These are phyloP conservation scores for Fusarium staphyleae DNA, from an alignment of 2,329 filamentous ascomycete genomes.

Conservation along the genomic window DNA sequence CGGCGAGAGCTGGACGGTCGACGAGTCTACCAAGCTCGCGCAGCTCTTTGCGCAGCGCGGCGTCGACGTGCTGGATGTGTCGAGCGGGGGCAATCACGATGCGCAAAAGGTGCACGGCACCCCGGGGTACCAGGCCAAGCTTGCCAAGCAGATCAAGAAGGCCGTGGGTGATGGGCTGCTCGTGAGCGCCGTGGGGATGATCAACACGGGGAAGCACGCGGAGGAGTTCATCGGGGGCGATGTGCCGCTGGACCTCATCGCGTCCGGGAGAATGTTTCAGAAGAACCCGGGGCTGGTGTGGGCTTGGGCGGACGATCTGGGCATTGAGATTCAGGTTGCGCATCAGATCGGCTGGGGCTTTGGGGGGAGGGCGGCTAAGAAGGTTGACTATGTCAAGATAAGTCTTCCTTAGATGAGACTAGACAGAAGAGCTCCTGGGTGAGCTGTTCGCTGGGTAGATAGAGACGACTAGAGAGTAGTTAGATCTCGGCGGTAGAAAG, in stretches of 20 bases:
- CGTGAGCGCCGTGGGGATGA: constrained; percentile 58
- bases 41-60: constrained; percentile 68
- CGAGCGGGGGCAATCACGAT: constrained; percentile 69
- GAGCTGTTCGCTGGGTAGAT: too few relatives aligned
- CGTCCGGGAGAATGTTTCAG: constrained; percentile 62
- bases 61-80: constrained; percentile 79
- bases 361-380: constrained; percentile 47
- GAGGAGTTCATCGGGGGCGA: constrained; percentile 56
- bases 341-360: constrained; percentile 66
- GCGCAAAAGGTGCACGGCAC: constrained; percentile 63
- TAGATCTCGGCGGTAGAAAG: too few relatives aligned
- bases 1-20: constrained; percentile 70
- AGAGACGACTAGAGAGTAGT: too few relatives aligned
- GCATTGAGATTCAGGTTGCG: constrained; percentile 54
- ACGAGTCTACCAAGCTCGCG: constrained; percentile 70
- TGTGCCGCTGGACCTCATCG: constrained; percentile 56
- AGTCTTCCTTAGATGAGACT: neutral
- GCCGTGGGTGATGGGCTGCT: constrained; percentile 67
- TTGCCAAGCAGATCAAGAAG: constrained; percentile 74
- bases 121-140: constrained; percentile 74
- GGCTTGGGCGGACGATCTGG: constrained; percentile 62
- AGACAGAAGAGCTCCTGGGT: too few relatives aligned
- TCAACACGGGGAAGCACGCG: constrained; percentile 53
- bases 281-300: constrained; percentile 66
- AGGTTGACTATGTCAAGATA: constrained; percentile 18